A percentile compares a stretch with the other conserved stretches of the same genome.
phyloP scores from a whole-genome alignment of 2,329 filamentous ascomycete genomes.

The Colletotrichum scovillei region DNA sequence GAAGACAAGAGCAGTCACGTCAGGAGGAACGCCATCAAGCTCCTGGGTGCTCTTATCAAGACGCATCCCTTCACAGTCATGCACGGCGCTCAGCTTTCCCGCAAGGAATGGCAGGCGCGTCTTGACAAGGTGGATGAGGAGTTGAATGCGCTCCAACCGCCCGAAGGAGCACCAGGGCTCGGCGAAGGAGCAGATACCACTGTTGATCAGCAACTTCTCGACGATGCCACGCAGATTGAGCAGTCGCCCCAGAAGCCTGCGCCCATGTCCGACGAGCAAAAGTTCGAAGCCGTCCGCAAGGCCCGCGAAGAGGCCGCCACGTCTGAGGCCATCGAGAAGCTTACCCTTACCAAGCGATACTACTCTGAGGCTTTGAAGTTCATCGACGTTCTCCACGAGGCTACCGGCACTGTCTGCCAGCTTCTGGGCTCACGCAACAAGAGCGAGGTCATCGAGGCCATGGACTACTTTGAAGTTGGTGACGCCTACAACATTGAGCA shows the following conservation, averaged over 20 bases:
- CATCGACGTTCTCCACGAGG: conserved; percentile 89
- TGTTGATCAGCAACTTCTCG: conserved; percentile 82
- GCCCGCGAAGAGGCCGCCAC: conserved; percentile 89
- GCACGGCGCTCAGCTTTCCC: conserved; percentile 87
- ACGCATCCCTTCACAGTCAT: conserved; percentile 95
- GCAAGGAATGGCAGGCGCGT: conserved; percentile 86
- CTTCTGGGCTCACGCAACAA: conserved; percentile 95
- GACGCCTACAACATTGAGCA: conserved; percentile 97
- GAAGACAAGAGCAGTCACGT: conserved; percentile 99
- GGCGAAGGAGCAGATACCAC: conserved; percentile 74
- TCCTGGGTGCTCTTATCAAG: conserved; percentile 87
- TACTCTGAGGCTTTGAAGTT: conserved; percentile 95
- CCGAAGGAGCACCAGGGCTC: conserved; percentile 78
- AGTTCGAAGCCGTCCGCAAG: conserved; percentile 78
- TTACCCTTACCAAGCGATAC: conserved; percentile 89
- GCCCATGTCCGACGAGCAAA: conserved; percentile 83
- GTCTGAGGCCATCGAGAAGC: conserved; percentile 86
- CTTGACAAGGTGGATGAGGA: conserved; percentile 87
- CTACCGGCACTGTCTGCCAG: conserved; percentile 84
- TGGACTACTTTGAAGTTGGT: conserved; percentile 96
- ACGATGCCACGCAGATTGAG: conserved; percentile 87
- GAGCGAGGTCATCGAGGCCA: conserved; percentile 97
- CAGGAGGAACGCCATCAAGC: conserved; percentile 91
- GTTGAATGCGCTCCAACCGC: conserved; percentile 83
- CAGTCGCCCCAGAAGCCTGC: conserved; percentile 70